Base-by-base conservation (phyloP, 2,329 filamentous ascomycete species). In the Ceratocystis colombiana region DNA sequence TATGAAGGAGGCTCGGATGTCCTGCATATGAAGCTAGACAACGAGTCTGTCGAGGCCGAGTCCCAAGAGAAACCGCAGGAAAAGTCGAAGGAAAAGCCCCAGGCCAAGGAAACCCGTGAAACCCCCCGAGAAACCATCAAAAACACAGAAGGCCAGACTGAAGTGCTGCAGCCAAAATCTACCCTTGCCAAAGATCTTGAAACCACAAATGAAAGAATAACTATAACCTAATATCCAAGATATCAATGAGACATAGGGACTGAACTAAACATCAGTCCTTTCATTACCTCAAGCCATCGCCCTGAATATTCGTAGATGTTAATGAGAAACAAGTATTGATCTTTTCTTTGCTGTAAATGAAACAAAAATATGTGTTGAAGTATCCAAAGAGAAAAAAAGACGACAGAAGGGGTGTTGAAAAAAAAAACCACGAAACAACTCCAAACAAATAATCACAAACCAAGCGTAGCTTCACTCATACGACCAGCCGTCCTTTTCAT, bases 1-100 rank as follows among this genome's bases (percentile, higher is more conserved):
- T 99, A 99, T 72, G 92, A 91, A 0, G 70, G 72, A 0, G 94
- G 94, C 0, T 96, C 91, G 69, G 89, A 99, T 72, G 90, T 96
- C 5, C 75, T 94, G 67, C 87, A 94, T 71, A 81, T 87, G 71
- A 62, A 65, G 48, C 20, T 65, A 1, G 64, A 65, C 5, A 12
- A 53, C 3, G 46, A 17, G n/a, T 33, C 46, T 15, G n/a, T 8
- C 46, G 46, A 46, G 55, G 15, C 7, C 6, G 10, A 50, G 22
- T 17, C 44, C 20, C 48, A 25, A 50, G 17, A 8, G 41, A 6
- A 79, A 76, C 67, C 20, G 12, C 1, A 22, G 17, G n/a, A 22
- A 53, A 64, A 62, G 48, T 17, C 33, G 5, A 33, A 17, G n/a
- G 5, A 20, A 44, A n/a, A 33, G 12, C 10, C 7, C 8, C 10